Base-by-base conservation (phyloP, 106 monocot genomes). In the Allium cepa region DNA sequence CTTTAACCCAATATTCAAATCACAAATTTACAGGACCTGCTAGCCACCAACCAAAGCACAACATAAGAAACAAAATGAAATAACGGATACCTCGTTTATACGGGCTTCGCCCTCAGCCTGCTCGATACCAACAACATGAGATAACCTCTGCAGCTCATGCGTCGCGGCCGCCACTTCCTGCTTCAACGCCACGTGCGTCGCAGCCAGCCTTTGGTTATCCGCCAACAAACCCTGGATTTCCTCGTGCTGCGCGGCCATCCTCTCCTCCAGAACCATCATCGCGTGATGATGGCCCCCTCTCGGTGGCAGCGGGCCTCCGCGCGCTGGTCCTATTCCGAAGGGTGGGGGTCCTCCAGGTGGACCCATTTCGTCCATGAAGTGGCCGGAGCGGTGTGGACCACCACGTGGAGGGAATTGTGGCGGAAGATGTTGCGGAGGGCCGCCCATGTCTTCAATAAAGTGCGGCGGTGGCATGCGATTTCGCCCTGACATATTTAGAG, bases 201-300 rank as follows among this genome's bases (percentile, higher is more conserved):
- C 94, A 14, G 94, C 90, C 50, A 94, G 81, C 13, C 85, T 83
- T 73, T 94, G 94, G 79, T 94, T 94, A 72, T 94, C 90, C 26
- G 67, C 65, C 57, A 94, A 83, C 28, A 94, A 83, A 17, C 56
- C 75, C 67, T 91, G 94, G 77, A 91, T 79, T 47, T 94, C 90
- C 17, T 82, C 78, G 59, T 77, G 71, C 79, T 90, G 87, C 7
- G 73, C 80, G 11, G 74, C 83, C 66, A 87, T 72, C 36, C 82
- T 73, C 16, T 90, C 90, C 76, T 94, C 90, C 46, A 93, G 68
- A 49, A 81, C 26, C 59, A 63, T 70, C 17, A 67, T 18, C 8
- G 79, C 56, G 36, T 36, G 36, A 10, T 64, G 67, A 57, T 65
- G 68, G 18, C 58, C 81, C 36, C 62, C 68, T 1, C 57, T 72